Evolutionary conservation across 2,329 filamentous ascomycete genomes (phyloP), one percentile per base, ranked within the genome.

Genomic region (Diaporthe destruens): DNA sequence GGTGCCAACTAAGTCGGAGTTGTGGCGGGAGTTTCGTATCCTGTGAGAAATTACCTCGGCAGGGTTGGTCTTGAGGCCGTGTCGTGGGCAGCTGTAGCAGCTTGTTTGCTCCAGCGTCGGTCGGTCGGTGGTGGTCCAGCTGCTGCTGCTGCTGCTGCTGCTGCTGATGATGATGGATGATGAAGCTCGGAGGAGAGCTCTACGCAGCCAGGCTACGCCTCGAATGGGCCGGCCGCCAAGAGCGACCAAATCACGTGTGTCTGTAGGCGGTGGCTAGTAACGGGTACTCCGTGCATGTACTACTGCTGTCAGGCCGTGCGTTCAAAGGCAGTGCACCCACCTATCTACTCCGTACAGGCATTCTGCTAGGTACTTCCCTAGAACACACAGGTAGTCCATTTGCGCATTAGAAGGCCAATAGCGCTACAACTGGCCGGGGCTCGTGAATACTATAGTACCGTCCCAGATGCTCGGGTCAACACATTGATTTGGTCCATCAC

Each of bases 81-180:
- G 23, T 32, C 44, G 63, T 84, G 78, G 67, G 76, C 51, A 76
- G 44, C 36, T 47, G 56, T 51, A 44, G 67, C 42, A 51, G 66
- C 49, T 51, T 66, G 49, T 20, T 66, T 39, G 23, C 42, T 49
- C 55, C 39, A 59, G 51, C 49, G 55, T 53, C 36, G 51, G 25
- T 47, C 47, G 66, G 49, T 49, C 6, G 32, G 56, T 25, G 54
- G 18, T 36, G 54, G 7, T 56, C 18, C 4, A n/a, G 47, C 1
- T 66, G 51, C 14, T 55, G 29, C 18, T 56, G 47, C 6, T 71
- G 53, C 9, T 56, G 71, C 29, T 67, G 71, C n/a, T n/a, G n/a
- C n/a, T n/a, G n/a, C n/a, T n/a, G n/a, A n/a, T n/a, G n/a, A 57
- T 51, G 71, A 47, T 39, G 67, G n/a, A 71, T 73, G 67, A 70